Base-by-base conservation (phyloP, 106 monocot genomes). In the Allium fistulosum region DNA sequence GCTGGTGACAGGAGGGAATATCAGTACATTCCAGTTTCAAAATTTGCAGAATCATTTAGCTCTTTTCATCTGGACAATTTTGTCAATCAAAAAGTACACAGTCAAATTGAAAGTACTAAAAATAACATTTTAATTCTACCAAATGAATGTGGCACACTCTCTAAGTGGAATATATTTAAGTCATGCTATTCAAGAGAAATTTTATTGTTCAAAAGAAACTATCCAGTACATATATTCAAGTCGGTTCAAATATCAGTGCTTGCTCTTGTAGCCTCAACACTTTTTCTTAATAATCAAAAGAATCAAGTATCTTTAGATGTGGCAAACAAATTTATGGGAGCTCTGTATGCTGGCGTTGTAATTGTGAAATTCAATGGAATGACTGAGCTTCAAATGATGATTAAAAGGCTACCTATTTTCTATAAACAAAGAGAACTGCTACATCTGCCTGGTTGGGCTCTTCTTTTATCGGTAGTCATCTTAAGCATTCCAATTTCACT, bases 361-460 rank as follows among this genome's bases (percentile, higher is more conserved):
- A 78, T 82, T 57, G 91, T 91, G 55, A 87, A 80, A 65, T 91
- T 91, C 74, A 91, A 91, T 84, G 91, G 87, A 63, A 87, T 87
- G 90, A 72, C 87, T 11, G 90, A 91, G 67, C 49, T 91, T 15
- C 53, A 74, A 58, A 87, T 91, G 79, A 87, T 70, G 55, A 69
- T 87, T 57, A 81, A 59, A 18, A 72, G 91, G 57, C 71, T 91
- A 49, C 87, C 91, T 5, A 77, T 81, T 50, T 87, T 87, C 65
- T 87, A 87, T 71, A 91, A 91, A 74, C 87, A 91, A 47, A 87
- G 87, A 56, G 82, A 87, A 58, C 63, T 87, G 51, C 49, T 91
- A 66, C 28, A 18, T 64, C 73, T 84, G 69, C 91, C 91, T 53
- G 77, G 82, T 60, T 91, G 91, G 91, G 91, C 87, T 64, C 72